These are phyloP conservation scores for Irpex lacteus DNA, from an alignment of 1,284 basidiomycete species.

Conservation along the genomic window DNA sequence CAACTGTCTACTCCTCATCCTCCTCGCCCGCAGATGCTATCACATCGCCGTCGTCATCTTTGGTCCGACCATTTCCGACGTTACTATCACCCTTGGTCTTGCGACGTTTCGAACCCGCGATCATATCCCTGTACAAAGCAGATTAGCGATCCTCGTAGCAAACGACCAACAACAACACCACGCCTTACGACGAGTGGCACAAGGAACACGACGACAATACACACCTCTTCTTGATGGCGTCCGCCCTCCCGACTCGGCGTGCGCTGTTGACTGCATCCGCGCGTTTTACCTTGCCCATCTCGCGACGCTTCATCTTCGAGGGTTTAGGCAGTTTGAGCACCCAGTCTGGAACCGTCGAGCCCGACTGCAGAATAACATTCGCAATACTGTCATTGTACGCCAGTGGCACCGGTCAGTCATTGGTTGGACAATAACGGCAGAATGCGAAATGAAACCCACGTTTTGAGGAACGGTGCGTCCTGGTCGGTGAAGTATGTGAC, in stretches of 20 bases:
- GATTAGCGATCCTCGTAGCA: slow-evolving; percentile 5
- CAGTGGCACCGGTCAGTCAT: slow-evolving; percentile 5
- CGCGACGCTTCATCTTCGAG: slow-evolving; percentile 81
- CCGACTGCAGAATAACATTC: slow-evolving; percentile 90
- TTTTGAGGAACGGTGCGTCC: slow-evolving; percentile 88
- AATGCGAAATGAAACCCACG: slow-evolving; percentile 48
- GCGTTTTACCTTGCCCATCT: slow-evolving; percentile 84
- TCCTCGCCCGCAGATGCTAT: background rate
- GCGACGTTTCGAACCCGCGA: slow-evolving; percentile 50
- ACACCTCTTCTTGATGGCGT: slow-evolving; percentile 74
- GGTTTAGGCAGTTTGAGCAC: slow-evolving; percentile 86
- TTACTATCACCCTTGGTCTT: slow-evolving; percentile 16
- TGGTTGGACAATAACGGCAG: slow-evolving; percentile 4
- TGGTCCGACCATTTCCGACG: background rate
- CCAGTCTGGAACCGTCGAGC: slow-evolving; percentile 88
- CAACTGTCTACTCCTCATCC: background rate
- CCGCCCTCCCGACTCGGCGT: slow-evolving; percentile 66
- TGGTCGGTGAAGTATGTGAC: slow-evolving; percentile 96
- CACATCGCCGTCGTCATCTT: slow-evolving; percentile 4
- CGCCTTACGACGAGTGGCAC: background rate
- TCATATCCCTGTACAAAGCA: slow-evolving; percentile 59
- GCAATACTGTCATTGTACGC: slow-evolving; percentile 64
- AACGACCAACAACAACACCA: background rate
- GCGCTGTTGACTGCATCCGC: slow-evolving; percentile 74
- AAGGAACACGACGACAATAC: slow-evolving; percentile 17